phyloP scores from a whole-genome alignment of 2,329 filamentous ascomycete species.

The Curvularia verruculosa region DNA sequence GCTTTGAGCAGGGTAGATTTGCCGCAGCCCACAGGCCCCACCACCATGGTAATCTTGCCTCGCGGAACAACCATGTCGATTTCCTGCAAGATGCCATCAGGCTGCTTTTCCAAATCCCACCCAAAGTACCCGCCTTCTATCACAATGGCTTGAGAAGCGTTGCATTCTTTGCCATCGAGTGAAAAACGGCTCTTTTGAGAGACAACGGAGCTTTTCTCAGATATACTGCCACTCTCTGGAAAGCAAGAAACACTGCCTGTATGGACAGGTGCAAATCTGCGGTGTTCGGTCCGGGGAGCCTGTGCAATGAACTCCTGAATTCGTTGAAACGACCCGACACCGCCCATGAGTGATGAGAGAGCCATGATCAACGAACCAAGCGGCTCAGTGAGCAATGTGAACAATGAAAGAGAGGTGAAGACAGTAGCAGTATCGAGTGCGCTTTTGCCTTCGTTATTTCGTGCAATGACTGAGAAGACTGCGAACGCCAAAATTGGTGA shows the following conservation, averaged over 20 bases:
- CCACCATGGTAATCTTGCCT: conserved; percentile 55
- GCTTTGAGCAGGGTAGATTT: conserved; percentile 57
- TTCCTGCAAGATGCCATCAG: conserved; percentile 47
- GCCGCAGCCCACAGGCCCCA: conserved; percentile 60
- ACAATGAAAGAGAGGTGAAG: conserved; percentile 57
- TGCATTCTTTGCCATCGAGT: conserved; percentile 29
- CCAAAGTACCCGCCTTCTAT: conserved; percentile 56
- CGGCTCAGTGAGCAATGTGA: conserved; percentile 55
- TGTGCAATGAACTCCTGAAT: conserved; percentile 55
- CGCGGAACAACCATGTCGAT: conserved; percentile 52
- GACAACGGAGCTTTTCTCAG: conserved; percentile 34
- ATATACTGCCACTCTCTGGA: conserved; percentile 28
- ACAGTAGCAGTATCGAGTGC: conserved; percentile 51
- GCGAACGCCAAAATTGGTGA: conserved; percentile 56
- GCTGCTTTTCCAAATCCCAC: conserved; percentile 53
- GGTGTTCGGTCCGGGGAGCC: conserved; percentile 26
- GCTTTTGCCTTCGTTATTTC: conserved; percentile 38
- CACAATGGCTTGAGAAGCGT: conserved; percentile 40
- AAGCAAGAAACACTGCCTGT: conserved; percentile 26
- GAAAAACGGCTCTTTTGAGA: conserved; percentile 35
- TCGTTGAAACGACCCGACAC: conserved; percentile 54
- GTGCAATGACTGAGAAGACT: conserved; percentile 52
- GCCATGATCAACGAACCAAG: conserved; percentile 55
- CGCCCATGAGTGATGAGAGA: conserved; percentile 52
- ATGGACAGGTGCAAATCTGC: conserved; percentile 28